Evolutionary conservation across 257 asterid species (phyloP), one percentile per base, ranked within the genome.

Genomic region (Solanum clarkiae): DNA sequence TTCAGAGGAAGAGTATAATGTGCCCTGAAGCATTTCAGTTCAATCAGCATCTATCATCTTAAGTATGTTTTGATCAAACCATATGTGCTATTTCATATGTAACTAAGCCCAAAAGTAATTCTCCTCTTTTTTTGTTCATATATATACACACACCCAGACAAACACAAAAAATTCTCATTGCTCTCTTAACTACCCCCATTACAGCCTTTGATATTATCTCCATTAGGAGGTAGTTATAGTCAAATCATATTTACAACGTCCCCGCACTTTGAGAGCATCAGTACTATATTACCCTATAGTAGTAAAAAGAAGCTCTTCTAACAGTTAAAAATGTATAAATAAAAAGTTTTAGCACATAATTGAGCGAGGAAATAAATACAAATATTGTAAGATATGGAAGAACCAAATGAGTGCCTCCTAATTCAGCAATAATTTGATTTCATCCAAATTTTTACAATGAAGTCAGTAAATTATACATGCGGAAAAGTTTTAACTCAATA

Each of bases 1-100:
- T 91, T 91, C 88, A 95, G 84, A 84, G 74, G 49, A 63, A 94
- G 90, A 88, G 93, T 95, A 84, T 94, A 94, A 89, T 94, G 99
- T 18, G 83, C 88, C 97, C 99, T 95, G 72, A 15, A 80, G 22
- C 7, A 74, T 77, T 77, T 54, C 20, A 68, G 60, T n/a, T 24
- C 72, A 54, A 72, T 72, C 40, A 45, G 1, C 53, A 71, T 45
- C 20, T 10, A 44, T 42, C 80, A 42, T 42, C 15, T 70, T 40
- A 40, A 40, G 54, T 70, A 42, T 13, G 55, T 10, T 70, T 70
- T 36, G 47, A 26, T 70, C 79, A 17, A 69, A 68, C 45, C 18
- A 40, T 8, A 20, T 44, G 36, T 44, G 20, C 55, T 71, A 71
- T 18, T 18, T 32, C 54, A 40, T 36, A 53, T 70, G 53, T 70